These are phyloP conservation scores for Herpomyces periplanetae DNA, from an alignment of 2,329 filamentous ascomycete species.

Conservation along the genomic window DNA sequence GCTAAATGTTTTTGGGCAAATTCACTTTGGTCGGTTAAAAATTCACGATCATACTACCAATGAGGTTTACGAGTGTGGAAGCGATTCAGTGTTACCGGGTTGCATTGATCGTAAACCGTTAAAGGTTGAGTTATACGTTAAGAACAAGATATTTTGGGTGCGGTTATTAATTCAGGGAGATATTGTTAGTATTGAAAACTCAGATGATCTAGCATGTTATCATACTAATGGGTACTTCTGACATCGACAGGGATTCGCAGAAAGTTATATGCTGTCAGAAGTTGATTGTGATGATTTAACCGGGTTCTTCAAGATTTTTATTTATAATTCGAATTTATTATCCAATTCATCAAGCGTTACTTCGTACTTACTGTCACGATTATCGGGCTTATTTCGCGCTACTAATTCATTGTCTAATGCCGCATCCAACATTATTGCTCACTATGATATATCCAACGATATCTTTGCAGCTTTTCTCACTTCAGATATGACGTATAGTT, in stretches of 20 bases:
- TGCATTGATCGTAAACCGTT: too few species aligned
- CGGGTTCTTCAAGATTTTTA: constrained; percentile 30
- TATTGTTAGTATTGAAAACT: constrained; percentile 12
- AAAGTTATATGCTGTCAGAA: constrained; percentile 32
- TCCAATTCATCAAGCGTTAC: constrained; percentile 21
- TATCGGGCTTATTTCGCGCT: constrained; percentile 16
- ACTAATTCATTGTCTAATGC: constrained; percentile 18
- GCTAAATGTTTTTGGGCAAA: too few species aligned
- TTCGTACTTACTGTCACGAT: constrained; percentile 16
- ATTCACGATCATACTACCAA: too few species aligned
- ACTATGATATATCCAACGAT: constrained; percentile 35
- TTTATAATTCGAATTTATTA: constrained; percentile 21
- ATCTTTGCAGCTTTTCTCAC: constrained; percentile 36
- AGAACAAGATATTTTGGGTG: constrained; percentile 27
- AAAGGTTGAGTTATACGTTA: constrained; percentile 16
- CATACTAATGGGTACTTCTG: constrained; percentile 1
- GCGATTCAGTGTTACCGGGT: too few species aligned
- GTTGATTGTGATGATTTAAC: constrained; percentile 23
- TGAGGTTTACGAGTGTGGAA: too few species aligned
- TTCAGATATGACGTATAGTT: constrained; percentile 37
- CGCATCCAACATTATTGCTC: constrained; percentile 23
- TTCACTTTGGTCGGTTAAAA: too few species aligned
- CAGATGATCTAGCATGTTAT: constrained; percentile 1
- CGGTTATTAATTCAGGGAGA: constrained; percentile 25
- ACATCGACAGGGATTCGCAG: constrained; percentile 17